Conservation (phyloP, 2,329 filamentous ascomycete genomes). For the Triangularia verruculosa region DNA sequence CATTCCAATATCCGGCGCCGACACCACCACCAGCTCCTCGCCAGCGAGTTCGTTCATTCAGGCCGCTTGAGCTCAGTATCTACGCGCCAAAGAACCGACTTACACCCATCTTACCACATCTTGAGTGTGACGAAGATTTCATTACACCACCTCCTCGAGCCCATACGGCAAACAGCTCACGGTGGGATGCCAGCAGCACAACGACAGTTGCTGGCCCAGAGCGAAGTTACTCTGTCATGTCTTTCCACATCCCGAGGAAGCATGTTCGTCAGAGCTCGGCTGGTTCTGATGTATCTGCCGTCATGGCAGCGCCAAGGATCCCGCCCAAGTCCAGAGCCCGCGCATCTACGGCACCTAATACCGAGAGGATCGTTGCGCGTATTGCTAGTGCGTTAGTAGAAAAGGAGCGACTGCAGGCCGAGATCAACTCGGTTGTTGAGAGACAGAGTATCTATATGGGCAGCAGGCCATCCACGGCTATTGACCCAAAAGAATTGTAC, state of each 20-base stretch:
- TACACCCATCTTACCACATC: conserved; percentile 55
- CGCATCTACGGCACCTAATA: conserved; percentile 44
- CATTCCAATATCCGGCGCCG: conserved; percentile 37
- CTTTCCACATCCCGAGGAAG: conserved; percentile 54
- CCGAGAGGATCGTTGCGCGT: conserved; percentile 52
- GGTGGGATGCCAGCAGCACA: conserved; percentile 33
- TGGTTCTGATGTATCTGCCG: conserved; percentile 33
- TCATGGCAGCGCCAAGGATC: conserved; percentile 37
- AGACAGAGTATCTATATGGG: conserved; percentile 55
- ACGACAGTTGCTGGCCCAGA: conserved; percentile 37
- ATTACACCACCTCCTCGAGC: conserved; percentile 41
- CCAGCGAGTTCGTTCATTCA: conserved; percentile 42
- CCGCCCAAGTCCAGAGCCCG: conserved; percentile 46
- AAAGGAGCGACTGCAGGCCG: conserved; percentile 54
- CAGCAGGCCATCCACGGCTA: conserved; percentile 52
- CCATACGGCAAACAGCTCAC: conserved; percentile 35
- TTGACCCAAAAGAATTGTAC: conserved; percentile 45
- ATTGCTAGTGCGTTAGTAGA: conserved; percentile 58
- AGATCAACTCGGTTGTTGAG: conserved; percentile 60
- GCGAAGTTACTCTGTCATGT: conserved; percentile 50
- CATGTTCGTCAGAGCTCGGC: conserved; percentile 36
- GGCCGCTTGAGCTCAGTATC: conserved; percentile 57
- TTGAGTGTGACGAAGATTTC: conserved; percentile 39
- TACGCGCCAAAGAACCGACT: conserved; percentile 45
- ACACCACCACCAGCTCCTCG: conserved; percentile 20